phyloP scores from a whole-genome alignment of 2,329 filamentous ascomycete genomes.

The Cladosporium sp. region DNA sequence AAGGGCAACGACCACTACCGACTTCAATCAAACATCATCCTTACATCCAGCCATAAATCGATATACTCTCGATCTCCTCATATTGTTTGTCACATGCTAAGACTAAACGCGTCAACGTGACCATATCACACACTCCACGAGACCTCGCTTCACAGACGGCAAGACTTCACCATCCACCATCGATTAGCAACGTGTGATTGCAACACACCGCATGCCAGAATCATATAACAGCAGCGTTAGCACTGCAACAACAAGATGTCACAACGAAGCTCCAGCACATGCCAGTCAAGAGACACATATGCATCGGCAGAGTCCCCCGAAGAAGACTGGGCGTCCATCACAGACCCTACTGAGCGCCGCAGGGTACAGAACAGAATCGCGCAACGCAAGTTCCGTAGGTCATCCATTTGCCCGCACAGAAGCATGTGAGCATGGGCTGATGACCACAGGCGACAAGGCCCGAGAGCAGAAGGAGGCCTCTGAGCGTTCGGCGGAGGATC shows the following conservation, averaged over 20 bases:
- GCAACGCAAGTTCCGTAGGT: slow-evolving; percentile 73
- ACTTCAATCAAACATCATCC: not conserved
- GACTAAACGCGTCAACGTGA: not conserved
- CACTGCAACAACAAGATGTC: slow-evolving; percentile 4
- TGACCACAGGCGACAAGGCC: slow-evolving; percentile 63
- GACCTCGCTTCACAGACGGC: not conserved
- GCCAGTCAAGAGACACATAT: slow-evolving; percentile 1
- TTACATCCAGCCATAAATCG: not conserved
- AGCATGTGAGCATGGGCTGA: not conserved
- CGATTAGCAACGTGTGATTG: not conserved
- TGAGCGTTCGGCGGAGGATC: slow-evolving; percentile 64
- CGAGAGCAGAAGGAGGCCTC: slow-evolving; percentile 66
- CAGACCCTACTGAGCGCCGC: slow-evolving; percentile 68
- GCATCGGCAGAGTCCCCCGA: slow-evolving; percentile 22
- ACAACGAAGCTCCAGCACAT: not conserved
- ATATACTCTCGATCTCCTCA: not conserved
- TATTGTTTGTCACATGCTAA: not conserved
- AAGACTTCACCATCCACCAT: not conserved
- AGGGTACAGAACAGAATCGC: slow-evolving; percentile 76
- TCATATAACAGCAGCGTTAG: not conserved
- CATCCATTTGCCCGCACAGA: not conserved
- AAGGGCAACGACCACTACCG: not conserved
- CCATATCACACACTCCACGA: not conserved
- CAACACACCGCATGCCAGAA: not conserved
- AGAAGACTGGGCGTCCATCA: slow-evolving; percentile 70